phyloP scores from a whole-genome alignment of 1,284 basidiomycete genomes.

The Coniferiporia weirii region DNA sequence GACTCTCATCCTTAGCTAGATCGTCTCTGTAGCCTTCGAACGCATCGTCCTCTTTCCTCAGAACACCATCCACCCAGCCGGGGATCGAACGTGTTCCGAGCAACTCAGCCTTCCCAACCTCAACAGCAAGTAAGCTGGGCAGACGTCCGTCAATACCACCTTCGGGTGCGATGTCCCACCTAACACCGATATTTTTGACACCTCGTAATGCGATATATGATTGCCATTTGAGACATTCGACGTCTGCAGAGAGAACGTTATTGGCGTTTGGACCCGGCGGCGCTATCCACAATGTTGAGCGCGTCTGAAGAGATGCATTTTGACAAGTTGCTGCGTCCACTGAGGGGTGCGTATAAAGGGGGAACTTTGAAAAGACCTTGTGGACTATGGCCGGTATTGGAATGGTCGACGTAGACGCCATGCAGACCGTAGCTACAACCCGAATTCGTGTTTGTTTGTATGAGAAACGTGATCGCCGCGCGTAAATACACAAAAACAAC shows the following conservation, averaged over 20 bases:
- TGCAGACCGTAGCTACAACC: neutral
- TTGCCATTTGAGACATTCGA: slow-evolving; percentile 83
- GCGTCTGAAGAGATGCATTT: slow-evolving; percentile 23
- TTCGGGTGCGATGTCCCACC: slow-evolving; percentile 61
- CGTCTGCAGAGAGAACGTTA: slow-evolving; percentile 59
- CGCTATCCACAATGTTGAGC: slow-evolving; percentile 62
- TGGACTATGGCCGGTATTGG: slow-evolving; percentile 35
- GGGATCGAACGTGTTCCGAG: slow-evolving; percentile 63
- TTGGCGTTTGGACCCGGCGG: slow-evolving; percentile 33
- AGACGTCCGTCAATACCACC: slow-evolving; percentile 62
- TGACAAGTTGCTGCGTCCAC: slow-evolving; percentile 26
- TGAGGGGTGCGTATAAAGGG: slow-evolving; percentile 42
- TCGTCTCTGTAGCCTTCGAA: slow-evolving; percentile 64
- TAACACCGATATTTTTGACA: slow-evolving; percentile 43
- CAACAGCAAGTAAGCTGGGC: slow-evolving; percentile 52
- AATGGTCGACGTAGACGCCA: slow-evolving; percentile 14
- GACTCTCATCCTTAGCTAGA: slow-evolving; percentile 60
- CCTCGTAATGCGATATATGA: slow-evolving; percentile 71
- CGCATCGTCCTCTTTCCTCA: slow-evolving; percentile 36
- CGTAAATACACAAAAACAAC: no score
- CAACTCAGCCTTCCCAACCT: slow-evolving; percentile 41
- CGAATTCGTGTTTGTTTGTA: no score
- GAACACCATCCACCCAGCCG: slow-evolving; percentile 57
- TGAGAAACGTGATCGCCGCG: no score
- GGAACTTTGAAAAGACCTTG: slow-evolving; percentile 47